Percentiles rank a stretch among this genome's conserved stretches.
Evolutionary conservation across 2,329 filamentous ascomycete genomes (phyloP).

Genomic region (Fusarium sp.): DNA sequence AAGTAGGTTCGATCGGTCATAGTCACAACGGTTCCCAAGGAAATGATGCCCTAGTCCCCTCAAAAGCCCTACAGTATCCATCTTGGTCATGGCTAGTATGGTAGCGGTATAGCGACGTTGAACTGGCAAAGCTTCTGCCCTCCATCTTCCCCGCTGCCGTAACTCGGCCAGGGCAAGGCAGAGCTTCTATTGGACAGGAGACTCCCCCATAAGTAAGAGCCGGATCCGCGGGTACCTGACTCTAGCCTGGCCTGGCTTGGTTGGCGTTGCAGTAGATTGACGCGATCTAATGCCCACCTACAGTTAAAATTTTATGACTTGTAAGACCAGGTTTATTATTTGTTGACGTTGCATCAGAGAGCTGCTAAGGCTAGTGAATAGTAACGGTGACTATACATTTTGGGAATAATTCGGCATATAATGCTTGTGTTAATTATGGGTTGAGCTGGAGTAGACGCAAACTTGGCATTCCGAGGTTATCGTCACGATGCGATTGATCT

Average conservation of each 20-base stretch:
- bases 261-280: conserved; percentile 18
- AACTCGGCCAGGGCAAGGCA: conserved; percentile 9
- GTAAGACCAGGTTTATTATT: conserved; percentile 24
- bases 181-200: conserved; percentile 2
- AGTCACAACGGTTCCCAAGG: conserved; percentile 21
- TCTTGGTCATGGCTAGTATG: conserved; percentile 16
- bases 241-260: conserved; percentile 25
- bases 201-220: not conserved
- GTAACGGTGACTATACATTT: conserved; percentile 11
- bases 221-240: conserved; percentile 37
- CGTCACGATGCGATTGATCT: conserved; percentile 16
- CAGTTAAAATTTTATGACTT: conserved; percentile 21
- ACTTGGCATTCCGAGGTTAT: conserved; percentile 2
- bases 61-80: conserved; percentile 30
- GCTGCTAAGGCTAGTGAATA: conserved; percentile 22
- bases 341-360: conserved; percentile 27
- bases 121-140: conserved; percentile 21
- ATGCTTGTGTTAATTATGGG: not conserved
- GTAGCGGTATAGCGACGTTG: conserved; percentile 23
- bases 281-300: conserved; percentile 29
- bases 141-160: conserved; percentile 26
- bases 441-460: not conserved
- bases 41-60: conserved; percentile 6
- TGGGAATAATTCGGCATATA: not conserved
- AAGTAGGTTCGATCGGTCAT: not conserved